phyloP scores from a whole-genome alignment of 306 rosid species.

The Cercis canadensis region DNA sequence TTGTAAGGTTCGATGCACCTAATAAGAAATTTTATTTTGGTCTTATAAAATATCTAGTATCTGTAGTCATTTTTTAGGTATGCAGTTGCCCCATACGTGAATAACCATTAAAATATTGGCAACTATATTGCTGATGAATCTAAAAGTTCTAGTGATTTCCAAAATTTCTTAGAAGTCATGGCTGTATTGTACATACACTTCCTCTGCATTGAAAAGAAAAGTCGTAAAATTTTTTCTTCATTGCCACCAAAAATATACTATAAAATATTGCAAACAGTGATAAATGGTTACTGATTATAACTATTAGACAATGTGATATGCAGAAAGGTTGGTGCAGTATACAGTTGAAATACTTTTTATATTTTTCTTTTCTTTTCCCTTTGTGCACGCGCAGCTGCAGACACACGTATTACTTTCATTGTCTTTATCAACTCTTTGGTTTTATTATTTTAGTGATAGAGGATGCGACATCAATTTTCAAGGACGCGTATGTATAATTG shows the following conservation, averaged over 20 bases:
- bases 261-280: neutral
- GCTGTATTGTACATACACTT: neutral
- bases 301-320: too few species aligned
- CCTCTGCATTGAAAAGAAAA: neutral
- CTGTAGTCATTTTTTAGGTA: neutral
- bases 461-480: neutral
- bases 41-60: neutral
- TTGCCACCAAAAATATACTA: neutral
- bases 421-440: neutral
- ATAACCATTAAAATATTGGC: neutral
- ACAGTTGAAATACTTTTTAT: too few species aligned
- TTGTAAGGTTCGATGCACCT: slow-evolving; percentile 12
- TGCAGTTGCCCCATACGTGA: neutral
- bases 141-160: neutral
- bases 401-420: neutral
- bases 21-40: neutral
- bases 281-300: slow-evolving; percentile 12
- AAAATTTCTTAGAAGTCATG: neutral
- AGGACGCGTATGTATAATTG: neutral
- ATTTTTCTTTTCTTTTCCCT: too few species aligned
- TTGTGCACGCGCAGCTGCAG: too few species aligned
- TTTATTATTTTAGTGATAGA: slow-evolving; percentile 6
- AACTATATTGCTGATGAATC: slow-evolving; percentile 1
- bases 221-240: neutral
- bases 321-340: too few species aligned